Base-by-base conservation (phyloP, 2,329 filamentous ascomycete genomes). In the Hirsutella minnesotensis region DNA sequence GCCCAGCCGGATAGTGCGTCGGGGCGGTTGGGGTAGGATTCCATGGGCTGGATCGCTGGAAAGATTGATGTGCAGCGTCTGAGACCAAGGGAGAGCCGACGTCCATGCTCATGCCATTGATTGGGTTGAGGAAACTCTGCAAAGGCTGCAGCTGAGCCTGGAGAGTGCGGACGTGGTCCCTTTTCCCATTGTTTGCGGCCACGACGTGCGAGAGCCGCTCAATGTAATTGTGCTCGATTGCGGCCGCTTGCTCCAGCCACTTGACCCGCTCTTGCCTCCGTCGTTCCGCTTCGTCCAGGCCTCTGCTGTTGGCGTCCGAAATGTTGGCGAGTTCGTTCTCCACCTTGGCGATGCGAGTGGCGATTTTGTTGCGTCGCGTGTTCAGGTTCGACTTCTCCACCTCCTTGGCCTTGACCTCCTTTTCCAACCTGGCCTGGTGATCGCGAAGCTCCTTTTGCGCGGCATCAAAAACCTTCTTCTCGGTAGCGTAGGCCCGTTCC, bases 281-380 rank as follows among this genome's bases (percentile, higher is more conserved):
- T 9, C 74, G 72, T 51, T 79, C 77, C 43, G 77, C 80, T 56
- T 81, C 79, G 48, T 79, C 73, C 18, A 80, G 66, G 1, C 77
- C 78, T 39, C 79, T 72, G 40, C 69, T 72, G 57, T 84, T 84
- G 51, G 82, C 82, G 51, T 82, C 77, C 20, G 73, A 71, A 51
- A 88, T 79, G 52, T 79, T 79, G 44, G 79, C 77, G 51, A 83
- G 73, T 59, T 88, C 83, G 50, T 77, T 79, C 50, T 83, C 79
- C 20, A 86, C 77, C 65, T 86, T 86, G 55, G 73, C 71, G 52
- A 85, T 81, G 40, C 84, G 79, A 21, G 75, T 71, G 43, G 77
- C 75, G 35, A 86, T 79, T 63, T 84, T 84, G 64, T 86, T 85
- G 40, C 76, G 74, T 59, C 85, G 85, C 44, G 77, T 75, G 54